These are phyloP conservation scores for Plasmodium knowlesi DNA, from an alignment of 169 alveolate genomes.

Conservation along the genomic window DNA sequence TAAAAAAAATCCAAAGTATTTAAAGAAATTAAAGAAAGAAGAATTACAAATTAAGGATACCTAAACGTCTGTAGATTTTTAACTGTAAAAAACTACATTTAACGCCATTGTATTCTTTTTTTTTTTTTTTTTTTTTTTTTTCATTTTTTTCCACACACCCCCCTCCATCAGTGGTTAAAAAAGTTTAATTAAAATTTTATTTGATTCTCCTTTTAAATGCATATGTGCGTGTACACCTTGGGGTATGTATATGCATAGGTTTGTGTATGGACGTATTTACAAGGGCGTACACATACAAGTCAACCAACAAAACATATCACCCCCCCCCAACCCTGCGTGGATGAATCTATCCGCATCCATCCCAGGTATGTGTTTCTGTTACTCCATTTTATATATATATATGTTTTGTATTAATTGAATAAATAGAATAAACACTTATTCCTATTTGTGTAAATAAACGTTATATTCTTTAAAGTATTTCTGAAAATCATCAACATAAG, in stretches of 20 bases:
- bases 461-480: constrained; percentile 8
- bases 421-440: constrained; percentile 4
- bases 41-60: constrained; percentile 67
- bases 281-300: background rate
- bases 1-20: constrained; percentile 70
- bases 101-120: background rate
- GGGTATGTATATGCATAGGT: background rate
- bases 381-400: background rate
- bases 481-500: background rate
- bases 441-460: constrained; percentile 6
- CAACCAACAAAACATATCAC: background rate
- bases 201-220: constrained; percentile 34
- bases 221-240: background rate
- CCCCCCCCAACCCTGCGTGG: background rate
- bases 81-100: background rate
- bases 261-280: background rate
- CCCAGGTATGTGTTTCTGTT: background rate
- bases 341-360: background rate
- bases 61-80: background rate
- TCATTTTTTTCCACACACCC: too few relatives aligned
- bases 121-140: background rate
- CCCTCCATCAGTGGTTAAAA: background rate
- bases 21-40: constrained; percentile 44
- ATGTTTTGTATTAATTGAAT: constrained; percentile 9
- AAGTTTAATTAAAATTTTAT: constrained; percentile 11